Conservation (phyloP, 345 rosid species). For the Microcos paniculata region DNA sequence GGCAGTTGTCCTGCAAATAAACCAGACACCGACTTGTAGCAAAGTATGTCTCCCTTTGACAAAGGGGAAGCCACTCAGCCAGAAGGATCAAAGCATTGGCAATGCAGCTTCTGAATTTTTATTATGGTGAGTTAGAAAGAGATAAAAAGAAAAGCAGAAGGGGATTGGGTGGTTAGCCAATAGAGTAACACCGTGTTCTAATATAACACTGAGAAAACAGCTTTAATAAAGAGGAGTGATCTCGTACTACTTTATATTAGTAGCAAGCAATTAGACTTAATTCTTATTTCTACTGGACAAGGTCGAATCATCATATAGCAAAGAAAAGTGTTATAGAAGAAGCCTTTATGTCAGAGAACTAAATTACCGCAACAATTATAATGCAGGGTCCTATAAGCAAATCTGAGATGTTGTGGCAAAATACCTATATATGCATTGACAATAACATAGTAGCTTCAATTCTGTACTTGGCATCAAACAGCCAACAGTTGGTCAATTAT, state of each 20-base stretch:
- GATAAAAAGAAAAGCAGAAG: neutral
- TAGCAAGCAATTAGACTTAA: neutral
- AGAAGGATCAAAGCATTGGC: neutral
- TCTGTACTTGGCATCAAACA: neutral
- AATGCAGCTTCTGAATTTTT: too few species aligned
- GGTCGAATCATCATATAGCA: neutral
- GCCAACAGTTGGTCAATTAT: neutral
- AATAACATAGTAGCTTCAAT: neutral
- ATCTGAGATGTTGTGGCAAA: neutral
- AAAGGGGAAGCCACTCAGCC: neutral
- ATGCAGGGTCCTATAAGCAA: neutral
- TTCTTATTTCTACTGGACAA: neutral
- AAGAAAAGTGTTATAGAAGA: neutral
- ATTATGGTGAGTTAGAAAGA: neutral
- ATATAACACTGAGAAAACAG: neutral
- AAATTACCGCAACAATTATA: neutral
- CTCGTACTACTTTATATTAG: neutral
- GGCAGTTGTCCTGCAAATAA: neutral
- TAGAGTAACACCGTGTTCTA: constrained; percentile 13
- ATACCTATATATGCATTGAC: neutral
- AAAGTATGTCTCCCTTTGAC: neutral
- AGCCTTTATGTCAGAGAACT: neutral
- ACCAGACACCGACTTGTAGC: neutral
- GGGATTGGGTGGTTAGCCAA: neutral
- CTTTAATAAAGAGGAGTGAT: too few species aligned